Conservation (phyloP, 2,329 filamentous ascomycete species). For the Fonsecaea multimorphosa region DNA sequence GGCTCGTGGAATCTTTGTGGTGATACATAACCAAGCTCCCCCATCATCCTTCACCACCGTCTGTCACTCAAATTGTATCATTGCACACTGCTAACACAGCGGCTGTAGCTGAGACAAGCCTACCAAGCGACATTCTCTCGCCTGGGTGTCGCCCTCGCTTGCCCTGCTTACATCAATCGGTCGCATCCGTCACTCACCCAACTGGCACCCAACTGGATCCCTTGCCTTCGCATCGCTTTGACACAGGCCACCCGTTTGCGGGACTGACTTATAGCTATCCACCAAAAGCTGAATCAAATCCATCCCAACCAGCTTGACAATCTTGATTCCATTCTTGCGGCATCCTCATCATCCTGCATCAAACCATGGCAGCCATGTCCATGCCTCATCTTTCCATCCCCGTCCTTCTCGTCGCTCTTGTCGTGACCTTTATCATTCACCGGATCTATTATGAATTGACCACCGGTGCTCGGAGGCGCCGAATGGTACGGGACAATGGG, state of each 20-base stretch:
- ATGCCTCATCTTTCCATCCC: slow-evolving; percentile 22
- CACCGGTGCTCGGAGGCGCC: slow-evolving; percentile 32
- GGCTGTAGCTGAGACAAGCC: background rate
- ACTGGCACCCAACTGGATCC: background rate
- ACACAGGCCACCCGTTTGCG: background rate
- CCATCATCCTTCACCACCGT: background rate
- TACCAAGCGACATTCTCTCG: background rate
- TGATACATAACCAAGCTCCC: background rate
- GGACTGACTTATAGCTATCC: background rate
- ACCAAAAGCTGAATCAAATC: background rate
- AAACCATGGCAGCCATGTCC: slow-evolving; percentile 27
- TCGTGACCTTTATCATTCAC: slow-evolving; percentile 24
- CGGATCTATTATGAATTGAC: slow-evolving; percentile 35
- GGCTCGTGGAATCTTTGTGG: background rate
- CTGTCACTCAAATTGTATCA: background rate
- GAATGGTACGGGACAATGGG: slow-evolving; percentile 46
- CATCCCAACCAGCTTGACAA: background rate
- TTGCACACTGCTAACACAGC: background rate
- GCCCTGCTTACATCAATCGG: background rate
- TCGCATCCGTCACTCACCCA: background rate
- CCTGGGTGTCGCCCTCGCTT: no score
- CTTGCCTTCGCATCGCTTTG: background rate
- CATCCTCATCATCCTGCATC: background rate
- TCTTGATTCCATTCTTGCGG: background rate
- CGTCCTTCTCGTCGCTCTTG: slow-evolving; percentile 23